Conservation (phyloP, 148 eudicot genomes). For the Mesembryanthemum crystallinum region DNA sequence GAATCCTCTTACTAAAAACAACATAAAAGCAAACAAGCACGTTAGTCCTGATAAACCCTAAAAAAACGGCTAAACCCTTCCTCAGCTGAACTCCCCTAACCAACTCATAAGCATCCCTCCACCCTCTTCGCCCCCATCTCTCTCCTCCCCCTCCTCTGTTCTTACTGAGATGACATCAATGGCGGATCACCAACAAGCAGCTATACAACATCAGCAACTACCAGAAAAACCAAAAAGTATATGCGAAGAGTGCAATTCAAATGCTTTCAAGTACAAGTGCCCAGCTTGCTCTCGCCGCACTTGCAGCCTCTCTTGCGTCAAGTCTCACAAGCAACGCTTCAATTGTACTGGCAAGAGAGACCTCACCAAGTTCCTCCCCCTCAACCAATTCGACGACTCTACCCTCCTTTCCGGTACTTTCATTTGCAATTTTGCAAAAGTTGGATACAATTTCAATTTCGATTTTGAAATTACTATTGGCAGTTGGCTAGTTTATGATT, state of each 20-base stretch:
- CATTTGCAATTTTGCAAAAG: neutral
- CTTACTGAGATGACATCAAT: neutral
- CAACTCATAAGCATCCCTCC: neutral
- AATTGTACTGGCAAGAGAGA: conserved; percentile 69
- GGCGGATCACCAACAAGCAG: conserved; percentile 4
- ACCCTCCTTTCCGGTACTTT: conserved; percentile 66
- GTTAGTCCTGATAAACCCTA: neutral
- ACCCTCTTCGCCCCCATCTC: neutral
- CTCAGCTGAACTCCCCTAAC: neutral
- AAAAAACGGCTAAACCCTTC: neutral
- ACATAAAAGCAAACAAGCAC: too few species aligned
- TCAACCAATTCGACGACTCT: conserved; percentile 69
- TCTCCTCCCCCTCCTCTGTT: neutral
- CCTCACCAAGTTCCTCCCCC: conserved; percentile 55
- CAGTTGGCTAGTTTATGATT: neutral
- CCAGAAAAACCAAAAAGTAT: neutral
- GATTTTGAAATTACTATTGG: neutral
- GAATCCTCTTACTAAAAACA: too few species aligned
- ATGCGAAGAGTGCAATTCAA: conserved; percentile 75
- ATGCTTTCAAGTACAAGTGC: conserved; percentile 77
- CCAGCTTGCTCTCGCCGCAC: conserved; percentile 73
- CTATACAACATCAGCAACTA: neutral
- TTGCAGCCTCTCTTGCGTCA: conserved; percentile 80
- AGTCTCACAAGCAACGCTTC: conserved; percentile 63
- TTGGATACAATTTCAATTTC: neutral